Evolutionary conservation across 2,329 filamentous ascomycete species (phyloP).

Genomic region (Drechslerella stenobrocha): DNA sequence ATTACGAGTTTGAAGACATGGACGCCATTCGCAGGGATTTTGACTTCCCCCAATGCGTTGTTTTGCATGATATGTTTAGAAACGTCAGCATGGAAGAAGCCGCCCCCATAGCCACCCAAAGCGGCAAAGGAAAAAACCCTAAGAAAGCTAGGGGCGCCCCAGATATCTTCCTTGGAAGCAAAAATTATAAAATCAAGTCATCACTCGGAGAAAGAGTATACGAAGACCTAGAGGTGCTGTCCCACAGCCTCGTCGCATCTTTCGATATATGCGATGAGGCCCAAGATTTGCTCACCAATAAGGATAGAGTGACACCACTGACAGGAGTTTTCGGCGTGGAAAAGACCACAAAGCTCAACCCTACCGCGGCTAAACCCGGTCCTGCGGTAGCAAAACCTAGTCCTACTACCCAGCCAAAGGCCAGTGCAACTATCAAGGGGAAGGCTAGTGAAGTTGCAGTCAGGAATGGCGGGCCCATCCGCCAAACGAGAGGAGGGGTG

Average conservation of each 20-base stretch:
- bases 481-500: too few relatives aligned
- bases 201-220: slow-evolving; percentile 1
- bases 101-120: too few relatives aligned
- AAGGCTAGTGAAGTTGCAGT: too few relatives aligned
- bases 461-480: too few relatives aligned
- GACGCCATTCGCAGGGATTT: slow-evolving; percentile 5
- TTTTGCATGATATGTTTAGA: slow-evolving; percentile 21
- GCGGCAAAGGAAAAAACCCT: not conserved
- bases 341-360: not conserved
- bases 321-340: slow-evolving; percentile 5
- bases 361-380: too few relatives aligned
- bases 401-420: too few relatives aligned
- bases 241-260: slow-evolving; percentile 1
- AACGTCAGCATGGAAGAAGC: slow-evolving; percentile 26
- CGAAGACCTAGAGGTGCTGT: not conserved
- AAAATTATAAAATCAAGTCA: slow-evolving; percentile 19
- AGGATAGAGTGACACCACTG: slow-evolving; percentile 8
- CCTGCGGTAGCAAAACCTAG: too few relatives aligned
- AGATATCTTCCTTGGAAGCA: slow-evolving; percentile 24
- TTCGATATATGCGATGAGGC: slow-evolving; percentile 31
- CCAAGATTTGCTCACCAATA: slow-evolving; percentile 5
- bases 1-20: slow-evolving; percentile 4
- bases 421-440: too few relatives aligned
- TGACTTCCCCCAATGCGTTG: slow-evolving; percentile 7
- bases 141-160: not conserved